These are phyloP conservation scores for Babesia gibsoni DNA, from an alignment of 169 alveolate genomes.

Conservation along the genomic window DNA sequence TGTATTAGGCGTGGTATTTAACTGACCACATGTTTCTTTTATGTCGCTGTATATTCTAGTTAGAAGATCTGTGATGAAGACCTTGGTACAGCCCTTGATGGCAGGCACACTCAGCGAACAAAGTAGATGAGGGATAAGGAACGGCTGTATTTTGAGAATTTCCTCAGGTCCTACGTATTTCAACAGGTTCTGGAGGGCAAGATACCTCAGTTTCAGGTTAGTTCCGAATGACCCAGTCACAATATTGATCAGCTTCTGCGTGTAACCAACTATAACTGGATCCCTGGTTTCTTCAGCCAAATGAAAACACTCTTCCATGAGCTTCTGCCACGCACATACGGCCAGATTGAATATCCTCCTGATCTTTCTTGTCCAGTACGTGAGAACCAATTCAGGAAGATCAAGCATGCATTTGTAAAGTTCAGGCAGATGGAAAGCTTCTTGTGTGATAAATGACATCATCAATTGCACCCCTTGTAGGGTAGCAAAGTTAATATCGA, in stretches of 20 bases:
- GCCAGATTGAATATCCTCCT: constrained; percentile 38
- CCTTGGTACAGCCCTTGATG: constrained; percentile 30
- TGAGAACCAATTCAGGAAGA: constrained; percentile 18
- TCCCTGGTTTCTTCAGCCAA: not conserved
- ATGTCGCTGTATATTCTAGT: not conserved
- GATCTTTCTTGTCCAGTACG: constrained; percentile 34
- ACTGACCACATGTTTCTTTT: not conserved
- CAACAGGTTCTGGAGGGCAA: constrained; percentile 26
- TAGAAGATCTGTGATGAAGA: constrained; percentile 30
- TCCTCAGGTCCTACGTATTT: constrained; percentile 27
- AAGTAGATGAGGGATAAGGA: constrained; percentile 26
- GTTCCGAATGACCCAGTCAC: constrained; percentile 14
- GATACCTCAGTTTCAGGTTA: constrained; percentile 32
- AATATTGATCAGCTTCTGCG: not conserved
- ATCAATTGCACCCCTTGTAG: constrained; percentile 32
- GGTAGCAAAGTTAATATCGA: constrained; percentile 37
- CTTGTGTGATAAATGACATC: constrained; percentile 21
- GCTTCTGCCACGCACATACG: constrained; percentile 21
- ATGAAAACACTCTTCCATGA: constrained; percentile 6
- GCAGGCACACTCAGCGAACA: constrained; percentile 21
- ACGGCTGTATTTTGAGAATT: constrained; percentile 19
- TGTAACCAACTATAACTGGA: not conserved
- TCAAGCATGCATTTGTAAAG: not conserved
- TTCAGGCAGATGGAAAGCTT: not conserved
- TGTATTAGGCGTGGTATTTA: not conserved